Base-by-base conservation (phyloP, 2,329 filamentous ascomycete genomes). In the Pseudogymnoascus sp. region DNA sequence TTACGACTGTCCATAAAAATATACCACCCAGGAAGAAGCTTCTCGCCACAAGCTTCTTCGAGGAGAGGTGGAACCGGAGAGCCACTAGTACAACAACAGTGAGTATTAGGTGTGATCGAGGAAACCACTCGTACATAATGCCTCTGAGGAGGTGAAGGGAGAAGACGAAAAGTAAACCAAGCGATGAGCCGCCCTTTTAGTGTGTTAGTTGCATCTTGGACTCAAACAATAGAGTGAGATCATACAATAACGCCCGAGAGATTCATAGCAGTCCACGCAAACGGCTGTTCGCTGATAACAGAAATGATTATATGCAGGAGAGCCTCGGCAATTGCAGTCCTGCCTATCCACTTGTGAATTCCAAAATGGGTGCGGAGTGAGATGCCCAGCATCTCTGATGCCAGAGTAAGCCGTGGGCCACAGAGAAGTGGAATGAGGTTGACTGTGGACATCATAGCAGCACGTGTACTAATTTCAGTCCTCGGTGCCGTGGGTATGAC, bases 371-470 rank as follows among this genome's bases (percentile, higher is more conserved):
- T 62, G 35, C 59, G 35, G 13, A 64, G 65, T 8, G 62, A 62
- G 40, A 66, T 63, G 21, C 63, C 59, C 9, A 66, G 57, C 19
- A 66, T 26, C 23, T 62, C 28, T 23, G 44, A 53, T 33, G 65
- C 33, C 6, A 66, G 35, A 19, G 40, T 61, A 4, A 65, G 60
- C 1, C 59, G 61, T 6, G 62, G 60, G 35, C 64, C 23, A 23
- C 21, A 65, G 21, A 67, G 44, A 28, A 67, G 66, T 33, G 62
- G 61, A 61, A 67, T 66, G 10, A 67, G 59, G 26, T 66, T 67
- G 17, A 67, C 64, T 35, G 66, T 26, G 6, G 61, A 62, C 36
- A 67, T 63, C 13, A 21, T 64, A 60, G 53, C 40, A 63, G 62
- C 61, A 26, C 63, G 59, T 23, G 53, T 38, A 36, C 65, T 36